phyloP scores from a whole-genome alignment of 1,139 yeast genomes.

The Candida sp. region DNA sequence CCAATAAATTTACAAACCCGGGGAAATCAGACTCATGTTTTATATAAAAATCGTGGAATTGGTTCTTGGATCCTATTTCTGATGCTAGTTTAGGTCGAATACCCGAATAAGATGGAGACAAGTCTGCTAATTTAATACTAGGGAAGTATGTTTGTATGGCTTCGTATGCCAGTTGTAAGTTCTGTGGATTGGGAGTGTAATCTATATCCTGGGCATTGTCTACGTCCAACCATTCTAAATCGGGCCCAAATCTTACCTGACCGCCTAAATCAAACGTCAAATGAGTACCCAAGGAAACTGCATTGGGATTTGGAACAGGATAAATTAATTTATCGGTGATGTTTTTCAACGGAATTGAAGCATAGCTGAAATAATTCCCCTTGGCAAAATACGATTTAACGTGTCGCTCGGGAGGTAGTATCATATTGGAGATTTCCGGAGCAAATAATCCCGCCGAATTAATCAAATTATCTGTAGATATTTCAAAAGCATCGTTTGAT shows the following conservation, averaged over 20 bases:
- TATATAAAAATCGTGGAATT: conserved; percentile 73
- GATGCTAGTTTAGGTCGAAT: conserved; percentile 73
- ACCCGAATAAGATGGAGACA: conserved; percentile 74
- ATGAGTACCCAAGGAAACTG: conserved; percentile 83
- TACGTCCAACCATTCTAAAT: conserved; percentile 71
- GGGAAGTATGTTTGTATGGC: conserved; percentile 69
- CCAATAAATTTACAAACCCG: conserved; percentile 77
- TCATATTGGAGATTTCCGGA: conserved; percentile 60
- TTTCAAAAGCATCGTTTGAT: conserved; percentile 30
- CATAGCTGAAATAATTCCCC: conserved; percentile 73
- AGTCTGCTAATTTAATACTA: conserved; percentile 42
- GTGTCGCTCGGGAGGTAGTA: conserved; percentile 61
- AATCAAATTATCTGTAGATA: conserved; percentile 57
- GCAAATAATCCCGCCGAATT: conserved; percentile 83
- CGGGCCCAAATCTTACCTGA: conserved; percentile 82
- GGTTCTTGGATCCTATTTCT: conserved; percentile 29
- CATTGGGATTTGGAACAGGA: conserved; percentile 75
- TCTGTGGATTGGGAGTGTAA: conserved; percentile 44
- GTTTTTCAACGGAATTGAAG: conserved; percentile 28
- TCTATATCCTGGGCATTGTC: conserved; percentile 35
- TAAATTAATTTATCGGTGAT: conserved; percentile 51
- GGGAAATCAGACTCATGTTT: conserved; percentile 61
- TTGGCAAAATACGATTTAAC: conserved; percentile 67
- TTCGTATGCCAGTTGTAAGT: conserved; percentile 50
- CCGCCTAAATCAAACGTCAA: conserved; percentile 83